Base-by-base conservation (phyloP, 345 rosid genomes). In the Pistacia atlantica region DNA sequence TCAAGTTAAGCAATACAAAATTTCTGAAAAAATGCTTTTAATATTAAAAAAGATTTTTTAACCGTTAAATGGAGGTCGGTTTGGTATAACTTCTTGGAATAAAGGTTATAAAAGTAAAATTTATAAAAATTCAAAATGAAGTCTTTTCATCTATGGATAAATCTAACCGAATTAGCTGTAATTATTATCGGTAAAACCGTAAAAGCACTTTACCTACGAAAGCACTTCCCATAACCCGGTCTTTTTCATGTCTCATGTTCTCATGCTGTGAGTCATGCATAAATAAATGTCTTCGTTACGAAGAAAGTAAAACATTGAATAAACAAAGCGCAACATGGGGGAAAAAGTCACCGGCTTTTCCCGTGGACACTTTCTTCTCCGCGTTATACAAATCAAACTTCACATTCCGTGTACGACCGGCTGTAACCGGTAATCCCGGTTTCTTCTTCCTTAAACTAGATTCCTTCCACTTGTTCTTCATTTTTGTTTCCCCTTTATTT, bases 341-440 rank as follows among this genome's bases (percentile, higher is more conserved):
- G 0, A 14, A 11, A 3, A 2, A 35, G 69, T 22, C 54, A 20
- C 54, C 55, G 3, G 70, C 8, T 5, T 20, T 20, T 52, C 74
- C 57, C 74, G 51, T 71, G 74, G 0, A 38, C 57, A 60, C 31
- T 35, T 55, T 58, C 64, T 20, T 58, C 18, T 1, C 75, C 58
- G 76, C 76, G 76, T 71, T 18, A 11, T n/a, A 12, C 51, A 11
- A 56, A 55, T 35, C n/a, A 71, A 54, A 71, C 48, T n/a, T 5
- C 12, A 0, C n/a, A 18, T n/a, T 20, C 56, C 37, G 20, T 13
- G 75, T 22, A 58, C n/a, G 55, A 72, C 66, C 66, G 38, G 65
- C 56, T 72, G 46, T 60, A 61, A 13, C 65, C 75, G 54, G 75
- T 71, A 11, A 20, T 22, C 45, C 66, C 55, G 38, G 75, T 71